Evolutionary conservation across 345 rosid species (phyloP).

Genomic region (Aquilaria sinensis): DNA sequence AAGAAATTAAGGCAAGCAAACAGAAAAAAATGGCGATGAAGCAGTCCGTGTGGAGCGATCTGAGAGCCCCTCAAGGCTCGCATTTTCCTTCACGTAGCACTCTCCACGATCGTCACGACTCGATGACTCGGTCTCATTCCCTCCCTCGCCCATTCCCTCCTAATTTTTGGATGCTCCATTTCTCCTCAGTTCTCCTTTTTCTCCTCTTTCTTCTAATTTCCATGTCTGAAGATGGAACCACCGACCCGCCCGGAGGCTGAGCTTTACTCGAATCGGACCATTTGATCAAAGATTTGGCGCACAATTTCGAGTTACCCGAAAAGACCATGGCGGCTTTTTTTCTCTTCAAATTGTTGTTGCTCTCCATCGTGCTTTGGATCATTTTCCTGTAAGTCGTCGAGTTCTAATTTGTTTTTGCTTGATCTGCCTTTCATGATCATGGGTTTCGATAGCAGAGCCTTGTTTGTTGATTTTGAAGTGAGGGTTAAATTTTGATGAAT

Average conservation of each 20-base stretch:
- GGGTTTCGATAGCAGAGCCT: background rate
- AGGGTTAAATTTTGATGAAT: background rate
- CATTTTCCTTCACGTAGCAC: conserved; percentile 30
- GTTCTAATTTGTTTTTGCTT: too few relatives aligned
- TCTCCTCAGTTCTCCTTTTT: conserved; percentile 15
- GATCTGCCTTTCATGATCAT: too few relatives aligned
- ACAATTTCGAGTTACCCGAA: background rate
- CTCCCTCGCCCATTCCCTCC: conserved; percentile 12
- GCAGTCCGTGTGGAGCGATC: conserved; percentile 27
- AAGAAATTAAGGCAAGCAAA: background rate
- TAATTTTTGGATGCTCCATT: conserved; percentile 4
- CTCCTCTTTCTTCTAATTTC: background rate
- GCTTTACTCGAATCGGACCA: conserved; percentile 8
- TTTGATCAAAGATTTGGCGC: conserved; percentile 11
- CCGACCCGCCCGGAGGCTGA: too few relatives aligned
- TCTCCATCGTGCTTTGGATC: conserved; percentile 64
- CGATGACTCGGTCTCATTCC: conserved; percentile 23
- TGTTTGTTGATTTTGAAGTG: background rate
- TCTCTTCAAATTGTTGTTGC: conserved; percentile 65
- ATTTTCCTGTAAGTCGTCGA: conserved; percentile 56
- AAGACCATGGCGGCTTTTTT: conserved; percentile 50
- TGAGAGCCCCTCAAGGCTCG: conserved; percentile 43
- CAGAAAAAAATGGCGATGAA: conserved; percentile 6
- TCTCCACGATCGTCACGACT: conserved; percentile 13
- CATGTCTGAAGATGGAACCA: too few relatives aligned